Base-by-base conservation (phyloP, 1,139 yeast species). In the Eremothecium gossypii region DNA sequence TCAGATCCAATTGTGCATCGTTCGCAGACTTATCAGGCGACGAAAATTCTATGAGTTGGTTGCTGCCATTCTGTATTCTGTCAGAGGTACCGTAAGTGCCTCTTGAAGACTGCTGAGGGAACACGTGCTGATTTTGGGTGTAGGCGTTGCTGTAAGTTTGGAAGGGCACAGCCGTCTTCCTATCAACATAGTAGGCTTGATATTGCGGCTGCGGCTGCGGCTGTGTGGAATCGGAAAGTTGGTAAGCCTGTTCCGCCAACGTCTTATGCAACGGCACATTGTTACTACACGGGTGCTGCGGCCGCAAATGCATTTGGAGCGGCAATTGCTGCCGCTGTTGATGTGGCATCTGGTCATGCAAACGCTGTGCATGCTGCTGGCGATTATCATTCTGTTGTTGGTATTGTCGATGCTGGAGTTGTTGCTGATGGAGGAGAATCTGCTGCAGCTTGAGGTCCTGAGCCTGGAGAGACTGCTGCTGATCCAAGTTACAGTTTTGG, bases 191-290 rank as follows among this genome's bases (percentile, higher is more conserved):
- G 23, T 17, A 17, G 6, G 23, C 23, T 27, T 32, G 46, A 49
- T 8, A 45, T 42, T 9, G 51, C 49, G 57, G 57, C 49, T 40
- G 58, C 51, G 44, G 30, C 27, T 40, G 41, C 14, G 40, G 39
- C 11, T 30, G 38, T 7, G 35, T 31, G 17, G 41, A 36, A n/a
- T 27, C 33, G 30, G 33, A 39, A 28, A 28, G 28, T 29, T 33
- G 38, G 8, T 43, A 30, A 8, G 9, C 13, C 5, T 37, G 43
- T 11, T 27, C 38, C 41, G 27, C 47, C 35, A 31, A 32, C 34
- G 43, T 45, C 30, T 17, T 17, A 17, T 17, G 23, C 23, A 17
- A 6, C 6, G 23, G 23, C 6, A 17, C 3, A 17, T 17, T 17
- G 23, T 17, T 17, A 17, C 23, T 17, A 17, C 23, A 3, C 6